Evolutionary conservation across 116 monocot genomes (phyloP).

Genomic region (Iris pallida): DNA sequence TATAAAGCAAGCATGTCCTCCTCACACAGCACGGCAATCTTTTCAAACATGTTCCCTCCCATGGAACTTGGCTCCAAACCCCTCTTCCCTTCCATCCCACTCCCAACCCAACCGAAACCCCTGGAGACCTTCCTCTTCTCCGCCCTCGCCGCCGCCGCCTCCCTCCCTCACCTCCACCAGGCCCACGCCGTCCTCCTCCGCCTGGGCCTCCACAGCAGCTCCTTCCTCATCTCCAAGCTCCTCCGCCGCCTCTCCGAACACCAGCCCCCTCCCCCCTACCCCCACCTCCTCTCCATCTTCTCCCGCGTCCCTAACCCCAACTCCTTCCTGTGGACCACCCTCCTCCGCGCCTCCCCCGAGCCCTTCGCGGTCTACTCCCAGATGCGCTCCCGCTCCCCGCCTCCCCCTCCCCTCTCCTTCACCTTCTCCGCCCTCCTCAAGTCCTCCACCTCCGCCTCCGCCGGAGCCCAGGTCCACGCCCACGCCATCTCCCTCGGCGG

Average conservation of each 20-base stretch:
- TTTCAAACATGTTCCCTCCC: too few relatives aligned
- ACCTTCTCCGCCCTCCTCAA: slow-evolving; percentile 64
- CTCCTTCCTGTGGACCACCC: slow-evolving; percentile 61
- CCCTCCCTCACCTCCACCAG: slow-evolving; percentile 29
- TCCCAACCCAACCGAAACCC: not conserved
- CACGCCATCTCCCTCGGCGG: slow-evolving; percentile 45
- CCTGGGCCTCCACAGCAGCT: slow-evolving; percentile 36
- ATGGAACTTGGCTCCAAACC: not conserved
- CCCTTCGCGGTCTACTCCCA: slow-evolving; percentile 37
- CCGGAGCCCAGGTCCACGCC: slow-evolving; percentile 41
- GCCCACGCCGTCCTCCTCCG: slow-evolving; percentile 45
- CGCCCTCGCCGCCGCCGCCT: slow-evolving; percentile 25
- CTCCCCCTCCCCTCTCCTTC: slow-evolving; percentile 48
- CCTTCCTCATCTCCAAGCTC: slow-evolving; percentile 50
- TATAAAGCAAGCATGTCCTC: too few relatives aligned
- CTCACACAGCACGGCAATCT: too few relatives aligned
- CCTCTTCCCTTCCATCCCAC: not conserved
- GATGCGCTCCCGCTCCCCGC: slow-evolving; percentile 34
- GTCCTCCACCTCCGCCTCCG: slow-evolving; percentile 13
- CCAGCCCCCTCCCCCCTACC: slow-evolving; percentile 23
- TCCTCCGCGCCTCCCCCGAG: slow-evolving; percentile 24
- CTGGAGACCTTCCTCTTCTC: slow-evolving; percentile 25
- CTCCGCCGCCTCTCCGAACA: slow-evolving; percentile 46
- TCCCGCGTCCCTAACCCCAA: slow-evolving; percentile 48
- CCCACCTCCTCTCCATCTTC: slow-evolving; percentile 26